Percentiles rank a stretch among this genome's conserved stretches.
phyloP scores from a whole-genome alignment of 2,329 filamentous ascomycete genomes.

The Aspergillus ibericus region DNA sequence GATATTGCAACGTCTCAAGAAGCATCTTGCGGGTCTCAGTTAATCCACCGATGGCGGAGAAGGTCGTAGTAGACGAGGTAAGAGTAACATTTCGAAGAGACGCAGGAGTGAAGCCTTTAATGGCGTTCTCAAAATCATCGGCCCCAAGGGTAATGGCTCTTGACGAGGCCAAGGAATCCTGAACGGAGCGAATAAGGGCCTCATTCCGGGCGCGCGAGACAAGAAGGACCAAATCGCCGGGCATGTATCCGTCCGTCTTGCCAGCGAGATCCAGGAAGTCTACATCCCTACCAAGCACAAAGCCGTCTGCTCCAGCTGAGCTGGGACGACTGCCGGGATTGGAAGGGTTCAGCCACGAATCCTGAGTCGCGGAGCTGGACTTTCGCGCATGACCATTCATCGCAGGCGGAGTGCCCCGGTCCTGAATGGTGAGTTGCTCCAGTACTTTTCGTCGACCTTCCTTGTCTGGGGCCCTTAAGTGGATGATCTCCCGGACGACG shows the following conservation, averaged over 20 bases:
- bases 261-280: slow-evolving; percentile 93
- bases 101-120: slow-evolving; percentile 91
- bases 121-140: slow-evolving; percentile 77
- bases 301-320: slow-evolving; percentile 58
- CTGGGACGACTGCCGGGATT: slow-evolving; percentile 55
- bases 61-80: slow-evolving; percentile 89
- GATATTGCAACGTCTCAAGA: slow-evolving; percentile 92
- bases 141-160: slow-evolving; percentile 65
- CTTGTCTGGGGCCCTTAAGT: slow-evolving; percentile 88
- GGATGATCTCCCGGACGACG: slow-evolving; percentile 86
- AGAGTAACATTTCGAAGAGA: slow-evolving; percentile 92
- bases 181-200: slow-evolving; percentile 81
- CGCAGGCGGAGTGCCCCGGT: slow-evolving; percentile 37
- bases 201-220: slow-evolving; percentile 87
- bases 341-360: slow-evolving; percentile 75
- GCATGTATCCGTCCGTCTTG: slow-evolving; percentile 97
- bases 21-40: slow-evolving; percentile 84
- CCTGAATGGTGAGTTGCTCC: slow-evolving; percentile 67
- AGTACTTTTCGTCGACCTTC: slow-evolving; percentile 81
- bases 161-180: slow-evolving; percentile 51
- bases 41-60: slow-evolving; percentile 87
- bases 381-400: slow-evolving; percentile 42
- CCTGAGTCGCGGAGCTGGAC: slow-evolving; percentile 46
- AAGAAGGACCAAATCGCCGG: slow-evolving; percentile 83
- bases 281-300: slow-evolving; percentile 71